phyloP scores from a whole-genome alignment of 2,329 filamentous ascomycete species.

The Aspergillus fijiensis region DNA sequence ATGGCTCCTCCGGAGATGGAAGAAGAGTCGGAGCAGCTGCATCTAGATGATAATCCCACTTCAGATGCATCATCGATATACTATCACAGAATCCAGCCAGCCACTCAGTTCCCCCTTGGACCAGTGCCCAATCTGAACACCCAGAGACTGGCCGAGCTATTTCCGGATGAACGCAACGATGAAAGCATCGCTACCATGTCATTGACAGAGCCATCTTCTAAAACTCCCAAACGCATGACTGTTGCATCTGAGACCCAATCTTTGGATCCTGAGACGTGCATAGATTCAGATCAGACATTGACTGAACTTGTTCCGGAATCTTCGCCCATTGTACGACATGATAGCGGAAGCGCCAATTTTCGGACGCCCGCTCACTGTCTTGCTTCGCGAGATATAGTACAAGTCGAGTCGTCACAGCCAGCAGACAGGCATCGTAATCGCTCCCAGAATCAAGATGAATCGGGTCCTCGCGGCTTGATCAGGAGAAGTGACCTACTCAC shows the following conservation, averaged over 20 bases:
- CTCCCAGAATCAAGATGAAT: slow-evolving; percentile 11
- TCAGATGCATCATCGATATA: slow-evolving; percentile 41
- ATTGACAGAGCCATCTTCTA: slow-evolving; percentile 10
- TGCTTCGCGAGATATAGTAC: slow-evolving; percentile 31
- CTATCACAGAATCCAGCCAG: slow-evolving; percentile 36
- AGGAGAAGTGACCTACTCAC: slow-evolving; percentile 40
- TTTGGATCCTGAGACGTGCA: slow-evolving; percentile 13
- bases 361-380: slow-evolving; percentile 19
- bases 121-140: slow-evolving; percentile 37
- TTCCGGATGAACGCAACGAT: slow-evolving; percentile 31
- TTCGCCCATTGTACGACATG: slow-evolving; percentile 31
- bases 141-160: slow-evolving; percentile 40
- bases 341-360: slow-evolving; percentile 8
- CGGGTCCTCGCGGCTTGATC: slow-evolving; percentile 25
- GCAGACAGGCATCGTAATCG: slow-evolving; percentile 27
- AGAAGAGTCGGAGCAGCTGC: slow-evolving; percentile 22
- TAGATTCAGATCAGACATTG: slow-evolving; percentile 25
- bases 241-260: slow-evolving; percentile 8
- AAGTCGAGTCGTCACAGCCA: slow-evolving; percentile 45
- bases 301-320: slow-evolving; percentile 42
- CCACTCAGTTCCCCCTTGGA: slow-evolving; percentile 39
- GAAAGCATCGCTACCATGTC: slow-evolving; percentile 10
- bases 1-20: slow-evolving; percentile 23
- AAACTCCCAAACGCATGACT: slow-evolving; percentile 3
- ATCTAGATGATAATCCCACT: slow-evolving; percentile 30